A percentile compares a stretch with the other conserved stretches of the same genome.
Evolutionary conservation across 352 stramenopile genomes (phyloP).

Genomic region (Thalassiosira hispida): DNA sequence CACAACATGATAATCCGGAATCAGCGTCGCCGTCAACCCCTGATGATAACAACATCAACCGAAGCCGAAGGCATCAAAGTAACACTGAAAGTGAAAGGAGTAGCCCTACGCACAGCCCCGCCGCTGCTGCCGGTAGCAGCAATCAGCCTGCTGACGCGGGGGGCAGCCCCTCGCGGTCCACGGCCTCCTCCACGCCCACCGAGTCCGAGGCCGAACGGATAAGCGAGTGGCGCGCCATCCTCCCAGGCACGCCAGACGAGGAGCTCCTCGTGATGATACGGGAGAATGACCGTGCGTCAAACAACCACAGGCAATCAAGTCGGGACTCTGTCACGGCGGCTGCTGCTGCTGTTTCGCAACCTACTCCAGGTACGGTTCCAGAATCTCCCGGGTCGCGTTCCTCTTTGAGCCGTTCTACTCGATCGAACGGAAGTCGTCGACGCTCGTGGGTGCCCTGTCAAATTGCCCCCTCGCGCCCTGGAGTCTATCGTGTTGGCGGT

Average conservation of each 20-base stretch:
- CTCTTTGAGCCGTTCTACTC: too few species aligned
- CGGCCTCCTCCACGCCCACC: not conserved
- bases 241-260: not conserved
- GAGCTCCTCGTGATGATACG: not conserved
- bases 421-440: not conserved
- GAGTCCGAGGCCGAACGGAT: too few species aligned
- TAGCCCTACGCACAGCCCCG: not conserved
- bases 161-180: too few species aligned
- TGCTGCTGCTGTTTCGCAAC: not conserved
- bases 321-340: not conserved
- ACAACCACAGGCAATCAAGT: not conserved
- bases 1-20: not conserved
- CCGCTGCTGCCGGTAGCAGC: too few species aligned
- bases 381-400: too few species aligned
- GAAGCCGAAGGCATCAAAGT: too few species aligned
- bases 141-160: too few species aligned
- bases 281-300: slow-evolving; percentile 11
- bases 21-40: not conserved
- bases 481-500: slow-evolving; percentile 14
- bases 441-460: slow-evolving; percentile 33
- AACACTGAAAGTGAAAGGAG: not conserved
- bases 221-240: not conserved
- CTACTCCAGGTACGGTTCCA: too few species aligned
- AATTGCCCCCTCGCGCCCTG: slow-evolving; percentile 26
- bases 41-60: not conserved